Evolutionary conservation across 768 basidiomycete species (phyloP).

Genomic region (Gloeopeniophorella convolvens): DNA sequence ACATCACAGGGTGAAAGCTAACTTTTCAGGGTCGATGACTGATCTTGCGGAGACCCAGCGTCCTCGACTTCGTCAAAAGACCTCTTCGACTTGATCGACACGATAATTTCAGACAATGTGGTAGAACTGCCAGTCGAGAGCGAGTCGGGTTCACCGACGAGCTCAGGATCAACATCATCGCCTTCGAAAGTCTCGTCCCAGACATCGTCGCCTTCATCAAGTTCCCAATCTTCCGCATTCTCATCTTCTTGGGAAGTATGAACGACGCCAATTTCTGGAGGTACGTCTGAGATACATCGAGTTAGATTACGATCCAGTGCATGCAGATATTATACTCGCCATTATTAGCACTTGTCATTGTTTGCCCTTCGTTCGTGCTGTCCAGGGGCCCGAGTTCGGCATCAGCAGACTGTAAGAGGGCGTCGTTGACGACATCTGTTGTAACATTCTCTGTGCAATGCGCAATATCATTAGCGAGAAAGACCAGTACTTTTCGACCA

Average conservation of each 20-base stretch:
- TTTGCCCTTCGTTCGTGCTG: too few species aligned
- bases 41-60: not conserved
- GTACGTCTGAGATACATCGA: too few species aligned
- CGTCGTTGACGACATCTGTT: too few species aligned
- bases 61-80: slow-evolving; percentile 10
- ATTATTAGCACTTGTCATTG: too few species aligned
- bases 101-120: slow-evolving; percentile 8
- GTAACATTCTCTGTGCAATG: too few species aligned
- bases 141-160: slow-evolving; percentile 9
- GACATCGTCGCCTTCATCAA: slow-evolving; percentile 11
- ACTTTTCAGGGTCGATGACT: slow-evolving; percentile 11
- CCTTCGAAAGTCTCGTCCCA: slow-evolving; percentile 10
- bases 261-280: too few species aligned
- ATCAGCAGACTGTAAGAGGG: too few species aligned
- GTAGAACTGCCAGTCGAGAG: slow-evolving; percentile 14
- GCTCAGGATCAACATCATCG: slow-evolving; percentile 5
- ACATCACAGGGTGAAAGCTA: not conserved
- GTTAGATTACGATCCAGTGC: too few species aligned
- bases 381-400: too few species aligned
- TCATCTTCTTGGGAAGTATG: slow-evolving; percentile 7
- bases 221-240: slow-evolving; percentile 14
- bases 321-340: too few species aligned
- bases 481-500: not conserved
- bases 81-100: slow-evolving; percentile 10
- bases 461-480: too few species aligned